These are phyloP conservation scores for Lithohypha guttulata DNA, from an alignment of 2,329 filamentous ascomycete species.

Conservation along the genomic window DNA sequence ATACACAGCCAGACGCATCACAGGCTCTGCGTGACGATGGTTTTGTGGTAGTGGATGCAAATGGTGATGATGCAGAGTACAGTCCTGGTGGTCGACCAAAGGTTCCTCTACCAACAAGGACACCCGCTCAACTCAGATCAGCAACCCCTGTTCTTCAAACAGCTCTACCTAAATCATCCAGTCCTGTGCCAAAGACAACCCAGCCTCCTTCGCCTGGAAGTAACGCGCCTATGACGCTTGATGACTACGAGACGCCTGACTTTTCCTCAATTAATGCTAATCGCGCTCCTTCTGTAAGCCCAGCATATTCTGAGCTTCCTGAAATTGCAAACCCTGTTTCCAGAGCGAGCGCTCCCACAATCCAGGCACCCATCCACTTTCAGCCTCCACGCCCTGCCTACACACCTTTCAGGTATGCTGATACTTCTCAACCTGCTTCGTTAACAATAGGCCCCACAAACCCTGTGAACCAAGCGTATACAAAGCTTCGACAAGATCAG, in stretches of 20 bases:
- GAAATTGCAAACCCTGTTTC: slow-evolving; percentile 14
- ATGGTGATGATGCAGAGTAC: slow-evolving; percentile 30
- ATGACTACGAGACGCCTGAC: slow-evolving; percentile 17
- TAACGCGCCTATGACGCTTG: slow-evolving; percentile 22
- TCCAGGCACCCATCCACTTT: slow-evolving; percentile 17
- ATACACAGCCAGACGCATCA: neutral
- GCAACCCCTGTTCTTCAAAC: neutral
- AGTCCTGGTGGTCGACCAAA: slow-evolving; percentile 46
- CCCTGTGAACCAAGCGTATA: slow-evolving; percentile 38
- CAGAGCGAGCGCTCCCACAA: slow-evolving; percentile 8
- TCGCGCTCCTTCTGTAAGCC: neutral
- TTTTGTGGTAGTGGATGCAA: slow-evolving; percentile 10
- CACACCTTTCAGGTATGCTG: slow-evolving; percentile 35
- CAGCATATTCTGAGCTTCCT: slow-evolving; percentile 9
- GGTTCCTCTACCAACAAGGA: slow-evolving; percentile 19
- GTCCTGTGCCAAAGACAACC: neutral
- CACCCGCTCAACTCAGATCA: neutral
- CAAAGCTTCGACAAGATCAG: slow-evolving; percentile 34
- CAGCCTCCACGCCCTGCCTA: slow-evolving; percentile 33
- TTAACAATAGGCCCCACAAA: slow-evolving; percentile 28
- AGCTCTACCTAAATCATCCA: neutral
- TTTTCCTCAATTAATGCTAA: slow-evolving; percentile 10
- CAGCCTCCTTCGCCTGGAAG: slow-evolving; percentile 15
- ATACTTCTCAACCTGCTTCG: slow-evolving; percentile 31
- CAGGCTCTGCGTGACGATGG: slow-evolving; percentile 10